Evolutionary conservation across 345 rosid species (phyloP).

Genomic region (Lepidium africanum): DNA sequence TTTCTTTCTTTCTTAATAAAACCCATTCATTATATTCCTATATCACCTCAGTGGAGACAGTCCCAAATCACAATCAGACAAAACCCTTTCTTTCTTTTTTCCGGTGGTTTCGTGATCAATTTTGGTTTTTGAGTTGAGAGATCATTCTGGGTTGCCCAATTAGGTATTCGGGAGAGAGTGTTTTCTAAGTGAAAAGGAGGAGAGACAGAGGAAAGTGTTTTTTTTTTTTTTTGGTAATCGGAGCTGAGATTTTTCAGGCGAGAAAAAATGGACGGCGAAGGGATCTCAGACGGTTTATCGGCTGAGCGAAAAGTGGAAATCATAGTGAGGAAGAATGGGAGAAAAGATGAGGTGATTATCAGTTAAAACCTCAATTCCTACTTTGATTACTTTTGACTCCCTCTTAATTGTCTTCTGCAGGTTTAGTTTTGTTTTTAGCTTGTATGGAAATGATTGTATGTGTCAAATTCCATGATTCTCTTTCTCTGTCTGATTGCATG

Average conservation of each 20-base stretch:
- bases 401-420: neutral
- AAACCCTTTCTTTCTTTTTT: neutral
- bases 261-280: constrained; percentile 13
- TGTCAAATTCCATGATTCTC: neutral
- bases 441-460: neutral
- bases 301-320: constrained; percentile 58
- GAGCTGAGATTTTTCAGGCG: constrained; percentile 3
- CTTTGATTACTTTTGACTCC: neutral
- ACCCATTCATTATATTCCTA: neutral
- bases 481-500: constrained; percentile 4
- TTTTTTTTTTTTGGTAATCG: neutral
- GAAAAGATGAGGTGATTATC: constrained; percentile 59
- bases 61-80: neutral
- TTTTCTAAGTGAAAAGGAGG: no score
- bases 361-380: neutral
- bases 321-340: constrained; percentile 50
- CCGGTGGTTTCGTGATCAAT: neutral
- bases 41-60: constrained; percentile 11
- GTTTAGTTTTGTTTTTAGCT: constrained; percentile 9
- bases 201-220: neutral
- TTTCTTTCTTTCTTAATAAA: neutral
- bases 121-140: neutral
- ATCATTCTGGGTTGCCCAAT: neutral
- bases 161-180: neutral
- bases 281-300: constrained; percentile 38